Evolutionary conservation across 257 asterid species (phyloP), one percentile per base, ranked within the genome.

Genomic region (Solanum chilense): DNA sequence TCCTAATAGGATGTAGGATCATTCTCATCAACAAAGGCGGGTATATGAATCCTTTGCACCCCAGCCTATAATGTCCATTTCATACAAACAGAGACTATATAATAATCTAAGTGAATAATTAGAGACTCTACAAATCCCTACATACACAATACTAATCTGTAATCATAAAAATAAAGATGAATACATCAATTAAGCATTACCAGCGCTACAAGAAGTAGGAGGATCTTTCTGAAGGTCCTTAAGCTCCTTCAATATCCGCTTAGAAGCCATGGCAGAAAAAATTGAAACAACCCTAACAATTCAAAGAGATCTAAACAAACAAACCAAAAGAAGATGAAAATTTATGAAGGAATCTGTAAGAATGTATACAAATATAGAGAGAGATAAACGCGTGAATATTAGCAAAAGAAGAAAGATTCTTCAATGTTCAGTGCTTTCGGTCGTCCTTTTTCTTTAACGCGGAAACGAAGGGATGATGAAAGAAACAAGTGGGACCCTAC

Each of bases 211-310:
- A 29, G 85, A 80, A 25, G 85, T 80, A 47, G 85, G 85, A 47
- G 85, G 85, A 80, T 80, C 85, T 29, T 80, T 80, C 29, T 80
- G 85, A 15, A 80, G 85, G 39, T 80, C 85, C 85, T 80, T 80
- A 20, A 80, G 68, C 66, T 80, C 85, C 68, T 80, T 80, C 85
- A 80, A 49, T 47, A 80, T 80, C 18, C 85, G 44, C 56, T 80
- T 80, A 18, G 85, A 80, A 80, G 85, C 85, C 85, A 80, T 80
- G n/a, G n/a, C 2, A 25, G 64, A 44, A 9, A 9, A 44, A 14
- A n/a, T 64, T 64, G 29, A 12, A 76, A 42, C 15, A 75, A 14
- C 37, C 62, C 83, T 44, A 42, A 33, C 60, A n/a, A 76, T n/a
- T 23, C 13, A 41, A 76, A 76, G 14, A 77, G 64, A 77, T 77